These are phyloP conservation scores for Monilinia polystroma DNA, from an alignment of 2,329 filamentous ascomycete species.

Conservation along the genomic window DNA sequence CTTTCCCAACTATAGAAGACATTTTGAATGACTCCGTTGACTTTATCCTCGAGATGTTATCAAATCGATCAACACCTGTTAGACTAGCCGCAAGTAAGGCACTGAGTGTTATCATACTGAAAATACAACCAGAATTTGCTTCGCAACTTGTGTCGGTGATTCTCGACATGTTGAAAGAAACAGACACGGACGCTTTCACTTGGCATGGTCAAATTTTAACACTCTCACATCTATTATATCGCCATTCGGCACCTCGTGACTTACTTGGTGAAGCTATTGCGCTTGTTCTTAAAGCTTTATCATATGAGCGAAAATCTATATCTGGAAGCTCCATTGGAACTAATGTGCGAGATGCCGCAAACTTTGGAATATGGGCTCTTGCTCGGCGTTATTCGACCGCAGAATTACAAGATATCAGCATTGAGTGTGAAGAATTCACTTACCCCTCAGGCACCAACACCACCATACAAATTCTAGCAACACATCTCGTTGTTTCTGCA, in stretches of 20 bases:
- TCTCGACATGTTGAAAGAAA: slow-evolving; percentile 63
- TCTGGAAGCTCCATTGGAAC: slow-evolving; percentile 83
- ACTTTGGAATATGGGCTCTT: slow-evolving; percentile 93
- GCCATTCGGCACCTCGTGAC: slow-evolving; percentile 70
- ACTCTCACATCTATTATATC: slow-evolving; percentile 81
- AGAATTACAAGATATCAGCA: slow-evolving; percentile 64
- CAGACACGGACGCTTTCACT: slow-evolving; percentile 49
- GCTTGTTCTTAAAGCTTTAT: slow-evolving; percentile 73
- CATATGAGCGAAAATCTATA: slow-evolving; percentile 84
- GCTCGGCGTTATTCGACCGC: slow-evolving; percentile 80
- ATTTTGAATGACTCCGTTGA: slow-evolving; percentile 80
- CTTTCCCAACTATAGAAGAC: slow-evolving; percentile 40
- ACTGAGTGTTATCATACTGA: slow-evolving; percentile 80
- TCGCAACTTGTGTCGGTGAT: slow-evolving; percentile 85
- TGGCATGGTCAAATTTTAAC: slow-evolving; percentile 95
- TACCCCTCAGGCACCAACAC: not conserved
- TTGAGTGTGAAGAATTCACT: slow-evolving; percentile 38
- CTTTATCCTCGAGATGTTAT: slow-evolving; percentile 72
- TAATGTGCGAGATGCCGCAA: slow-evolving; percentile 91
- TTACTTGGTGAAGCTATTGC: slow-evolving; percentile 73
- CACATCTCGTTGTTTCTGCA: slow-evolving; percentile 76
- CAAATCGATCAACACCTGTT: slow-evolving; percentile 88
- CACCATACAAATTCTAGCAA: slow-evolving; percentile 75
- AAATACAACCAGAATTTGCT: slow-evolving; percentile 76
- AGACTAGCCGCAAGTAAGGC: slow-evolving; percentile 90